A percentile compares a stretch with the other conserved stretches of the same genome.
Evolutionary conservation across 495 filamentous ascomycete species (phyloP).

Genomic region (Alectoria sarmentosa): DNA sequence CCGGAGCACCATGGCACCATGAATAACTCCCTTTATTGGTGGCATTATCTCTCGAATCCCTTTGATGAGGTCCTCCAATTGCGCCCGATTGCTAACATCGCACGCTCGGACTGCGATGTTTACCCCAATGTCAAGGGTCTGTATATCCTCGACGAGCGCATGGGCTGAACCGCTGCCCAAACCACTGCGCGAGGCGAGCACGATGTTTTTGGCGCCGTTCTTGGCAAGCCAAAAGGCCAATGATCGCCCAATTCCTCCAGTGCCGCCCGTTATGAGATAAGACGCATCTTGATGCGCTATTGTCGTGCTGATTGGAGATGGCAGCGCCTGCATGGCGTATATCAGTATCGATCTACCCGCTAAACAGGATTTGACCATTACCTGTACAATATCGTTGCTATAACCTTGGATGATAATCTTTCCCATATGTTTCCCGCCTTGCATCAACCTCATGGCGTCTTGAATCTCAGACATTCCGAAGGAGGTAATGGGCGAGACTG

Average conservation of each 20-base stretch:
- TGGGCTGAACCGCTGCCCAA: neutral
- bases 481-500: conserved; percentile 17
- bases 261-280: conserved; percentile 52
- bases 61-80: neutral
- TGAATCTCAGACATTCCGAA: conserved; percentile 24
- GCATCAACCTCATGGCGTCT: conserved; percentile 43
- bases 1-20: neutral
- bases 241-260: conserved; percentile 49
- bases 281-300: conserved; percentile 29
- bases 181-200: conserved; percentile 43
- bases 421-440: conserved; percentile 33
- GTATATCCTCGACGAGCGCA: neutral
- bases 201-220: conserved; percentile 46
- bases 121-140: neutral
- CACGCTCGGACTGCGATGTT: neutral
- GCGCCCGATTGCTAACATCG: neutral
- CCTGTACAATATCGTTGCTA: too few relatives aligned
- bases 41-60: neutral
- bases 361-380: too few relatives aligned
- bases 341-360: too few relatives aligned
- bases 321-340: too few relatives aligned
- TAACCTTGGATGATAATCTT: conserved; percentile 33
- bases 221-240: conserved; percentile 48
- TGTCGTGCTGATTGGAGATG: neutral
- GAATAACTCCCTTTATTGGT: neutral